phyloP scores from a whole-genome alignment of 2,329 filamentous ascomycete species.

The Cercospora sp. region DNA sequence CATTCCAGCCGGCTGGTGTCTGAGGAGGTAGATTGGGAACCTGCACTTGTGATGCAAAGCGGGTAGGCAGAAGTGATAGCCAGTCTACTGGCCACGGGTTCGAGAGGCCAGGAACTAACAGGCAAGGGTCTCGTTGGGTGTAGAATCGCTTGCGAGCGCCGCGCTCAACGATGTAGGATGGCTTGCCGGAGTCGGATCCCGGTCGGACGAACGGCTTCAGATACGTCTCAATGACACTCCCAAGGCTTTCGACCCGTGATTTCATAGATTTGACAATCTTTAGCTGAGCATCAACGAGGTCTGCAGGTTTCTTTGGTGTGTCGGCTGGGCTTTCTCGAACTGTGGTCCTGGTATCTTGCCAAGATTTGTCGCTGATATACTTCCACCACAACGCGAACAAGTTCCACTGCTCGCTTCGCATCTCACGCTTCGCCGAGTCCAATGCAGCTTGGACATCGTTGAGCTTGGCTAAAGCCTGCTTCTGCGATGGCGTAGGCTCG shows the following conservation, averaged over 20 bases:
- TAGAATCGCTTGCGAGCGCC: background rate
- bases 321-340: background rate
- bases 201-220: background rate
- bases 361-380: constrained; percentile 1
- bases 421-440: background rate
- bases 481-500: background rate
- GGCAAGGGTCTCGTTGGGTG: constrained; percentile 10
- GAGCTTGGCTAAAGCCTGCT: background rate
- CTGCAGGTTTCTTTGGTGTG: background rate
- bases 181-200: background rate
- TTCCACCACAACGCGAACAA: constrained; percentile 14
- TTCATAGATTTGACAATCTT: background rate
- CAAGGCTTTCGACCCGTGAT: background rate
- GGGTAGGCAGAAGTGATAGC: background rate
- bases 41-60: background rate
- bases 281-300: background rate
- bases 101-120: background rate
- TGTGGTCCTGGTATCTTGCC: background rate
- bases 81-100: constrained; percentile 16
- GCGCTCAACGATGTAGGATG: constrained; percentile 4
- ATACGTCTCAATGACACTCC: background rate
- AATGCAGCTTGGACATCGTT: background rate
- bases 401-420: constrained; percentile 1
- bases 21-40: background rate
- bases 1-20: background rate